Evolutionary conservation across 306 rosid species (phyloP), one percentile per base, ranked within the genome.

Genomic region (Sechiopsis laciniata): DNA sequence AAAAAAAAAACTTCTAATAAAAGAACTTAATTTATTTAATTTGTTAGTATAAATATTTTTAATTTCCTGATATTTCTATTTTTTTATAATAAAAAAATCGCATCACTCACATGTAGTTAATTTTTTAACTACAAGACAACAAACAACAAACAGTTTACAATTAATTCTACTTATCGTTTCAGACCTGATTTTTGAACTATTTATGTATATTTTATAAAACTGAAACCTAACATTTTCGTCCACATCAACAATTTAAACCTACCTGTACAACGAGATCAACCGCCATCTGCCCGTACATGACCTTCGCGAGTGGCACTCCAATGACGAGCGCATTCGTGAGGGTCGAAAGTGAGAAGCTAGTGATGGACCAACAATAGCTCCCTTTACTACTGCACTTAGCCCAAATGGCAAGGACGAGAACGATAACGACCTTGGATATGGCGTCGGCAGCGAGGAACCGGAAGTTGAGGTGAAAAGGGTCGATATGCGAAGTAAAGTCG

Each of bases 271-370:
- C 99, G 19, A 94, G 85, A 45, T 91, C 91, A 2, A 86, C 95
- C 0, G 81, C 96, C 29, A 79, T 11, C 0, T 78, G 80, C 1
- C 99, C 99, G 55, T 94, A 94, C 97, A 94, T 94, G 71, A 96
- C 85, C 56, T 68, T 82, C 7, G 84, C 26, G 22, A 94, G 74
- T 0, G 99, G 99, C 6, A 94, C 88, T 1, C 99, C 99, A 0
- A 94, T 97, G 5, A 94, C 97, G 0, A 94, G 88, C 16, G 99
- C 77, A 7, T 85, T 94, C 0, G 99, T 91, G 4, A 94, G 37
- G 56, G 88, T 85, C 57, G 91, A 91, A 76, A 94, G 58, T 1
- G 97, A 91, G 84, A 89, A 91, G 79, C 91, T 85, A 0, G 97
- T 94, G 66, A 94, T 94, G 14, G 84, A 91, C 99, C 99, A 94